Conservation (phyloP, 1,139 yeast genomes). For the Candida pseudoviswanathii region DNA sequence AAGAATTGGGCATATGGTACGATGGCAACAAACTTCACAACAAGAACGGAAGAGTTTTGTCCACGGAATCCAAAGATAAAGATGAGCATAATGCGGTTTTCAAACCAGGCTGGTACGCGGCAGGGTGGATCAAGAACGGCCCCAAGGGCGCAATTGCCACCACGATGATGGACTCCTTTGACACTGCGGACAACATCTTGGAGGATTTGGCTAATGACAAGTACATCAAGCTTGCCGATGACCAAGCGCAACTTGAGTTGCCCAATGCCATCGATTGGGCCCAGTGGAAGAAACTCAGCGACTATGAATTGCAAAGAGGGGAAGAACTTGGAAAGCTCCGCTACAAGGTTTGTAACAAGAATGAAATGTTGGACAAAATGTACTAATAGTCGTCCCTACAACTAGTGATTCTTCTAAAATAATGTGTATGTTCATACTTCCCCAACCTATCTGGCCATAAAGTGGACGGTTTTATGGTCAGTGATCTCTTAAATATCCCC, state of each 20-base stretch:
- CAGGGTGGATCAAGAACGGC: slow-evolving; percentile 94
- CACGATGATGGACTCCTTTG: slow-evolving; percentile 84
- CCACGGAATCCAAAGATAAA: slow-evolving; percentile 24
- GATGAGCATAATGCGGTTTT: slow-evolving; percentile 23
- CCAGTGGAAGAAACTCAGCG: slow-evolving; percentile 68
- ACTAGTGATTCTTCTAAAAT: slow-evolving; percentile 36
- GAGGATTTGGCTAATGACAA: slow-evolving; percentile 50
- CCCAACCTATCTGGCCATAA: slow-evolving; percentile 29
- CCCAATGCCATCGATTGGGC: slow-evolving; percentile 52
- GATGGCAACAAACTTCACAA: slow-evolving; percentile 64
- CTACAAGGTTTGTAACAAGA: slow-evolving; percentile 53
- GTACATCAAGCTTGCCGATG: slow-evolving; percentile 21
- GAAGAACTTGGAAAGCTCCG: slow-evolving; percentile 51
- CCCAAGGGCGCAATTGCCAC: slow-evolving; percentile 91
- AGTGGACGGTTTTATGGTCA: slow-evolving; percentile 13
- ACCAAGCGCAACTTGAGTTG: slow-evolving; percentile 16
- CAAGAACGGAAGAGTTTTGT: slow-evolving; percentile 58
- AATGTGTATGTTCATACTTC: slow-evolving; percentile 36
- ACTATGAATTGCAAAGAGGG: slow-evolving; percentile 56
- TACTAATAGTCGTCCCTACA: slow-evolving; percentile 22
- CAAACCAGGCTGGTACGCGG: slow-evolving; percentile 64
- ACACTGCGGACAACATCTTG: slow-evolving; percentile 67
- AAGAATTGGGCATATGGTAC: slow-evolving; percentile 56
- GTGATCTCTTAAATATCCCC: slow-evolving; percentile 10
- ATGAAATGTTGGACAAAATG: slow-evolving; percentile 47